These are phyloP conservation scores for Fusarium verrucosum DNA, from an alignment of 2,329 filamentous ascomycete species.

Conservation along the genomic window DNA sequence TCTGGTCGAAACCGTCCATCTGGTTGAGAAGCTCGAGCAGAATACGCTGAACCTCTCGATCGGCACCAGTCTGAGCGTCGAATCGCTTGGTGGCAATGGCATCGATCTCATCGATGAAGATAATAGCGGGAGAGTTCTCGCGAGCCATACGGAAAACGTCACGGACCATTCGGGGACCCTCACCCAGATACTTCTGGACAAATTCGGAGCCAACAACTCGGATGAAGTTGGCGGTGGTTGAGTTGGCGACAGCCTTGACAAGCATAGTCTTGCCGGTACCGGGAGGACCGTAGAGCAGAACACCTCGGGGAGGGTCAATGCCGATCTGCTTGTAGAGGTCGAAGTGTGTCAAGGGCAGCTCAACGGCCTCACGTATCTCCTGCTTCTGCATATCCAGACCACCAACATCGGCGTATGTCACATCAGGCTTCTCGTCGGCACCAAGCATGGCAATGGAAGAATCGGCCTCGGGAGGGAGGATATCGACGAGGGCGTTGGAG, in stretches of 20 bases:
- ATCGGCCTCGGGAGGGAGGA: constrained; percentile 97
- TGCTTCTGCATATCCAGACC: constrained; percentile 99
- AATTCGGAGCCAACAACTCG: constrained; percentile 98
- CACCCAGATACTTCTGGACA: constrained; percentile 97
- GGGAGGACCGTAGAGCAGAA: constrained; percentile 93
- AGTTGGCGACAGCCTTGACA: constrained; percentile 98
- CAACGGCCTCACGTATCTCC: constrained; percentile 97
- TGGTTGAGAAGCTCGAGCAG: constrained; percentile 97
- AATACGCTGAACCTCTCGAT: constrained; percentile 98
- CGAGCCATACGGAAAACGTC: constrained; percentile 99
- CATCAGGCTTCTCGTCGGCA: constrained; percentile 95
- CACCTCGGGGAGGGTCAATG: constrained; percentile 96
- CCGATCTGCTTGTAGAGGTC: constrained; percentile 99
- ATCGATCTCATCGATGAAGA: constrained; percentile 99
- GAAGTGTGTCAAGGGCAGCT: constrained; percentile 95
- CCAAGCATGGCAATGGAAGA: constrained; percentile 99
- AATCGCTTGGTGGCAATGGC: constrained; percentile 99
- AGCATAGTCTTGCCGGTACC: constrained; percentile 98
- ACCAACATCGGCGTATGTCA: constrained; percentile 97
- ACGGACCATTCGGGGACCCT: constrained; percentile 97
- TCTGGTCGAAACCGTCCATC: constrained; percentile 99
- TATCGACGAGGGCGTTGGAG: constrained; percentile 98
- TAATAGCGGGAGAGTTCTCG: constrained; percentile 97
- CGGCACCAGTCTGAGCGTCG: constrained; percentile 96
- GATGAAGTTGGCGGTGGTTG: constrained; percentile 97